Evolutionary conservation across 2,329 filamentous ascomycete species (phyloP), one percentile per base, ranked within the genome.

Genomic region (Penicillium sp.): DNA sequence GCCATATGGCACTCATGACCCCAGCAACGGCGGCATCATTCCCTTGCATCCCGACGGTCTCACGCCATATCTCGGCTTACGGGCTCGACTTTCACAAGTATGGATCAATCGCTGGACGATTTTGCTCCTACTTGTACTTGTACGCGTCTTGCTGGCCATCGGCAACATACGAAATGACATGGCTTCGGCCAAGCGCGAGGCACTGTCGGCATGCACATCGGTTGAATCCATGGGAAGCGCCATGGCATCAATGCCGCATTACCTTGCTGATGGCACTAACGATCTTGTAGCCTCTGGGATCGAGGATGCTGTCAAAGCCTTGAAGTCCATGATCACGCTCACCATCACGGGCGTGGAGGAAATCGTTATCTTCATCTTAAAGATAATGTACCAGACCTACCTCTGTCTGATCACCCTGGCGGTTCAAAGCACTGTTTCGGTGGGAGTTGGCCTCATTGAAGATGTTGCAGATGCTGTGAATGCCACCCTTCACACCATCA

Each of bases 41-140:
- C 78, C 81, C 73, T 73, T 79, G 68, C 81, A 84, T 70, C 85
- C 88, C 58, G 81, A 84, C 72, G 84, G 84, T 68, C 81, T 88
- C 67, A 96, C 91, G 59, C 93, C 94, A 57, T 97, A 97, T 72
- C 88, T 99, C 58, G 91, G 92, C 65, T 85, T 96, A 68, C 85
- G 86, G 67, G 87, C 93, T 65, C 87, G 92, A 66, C 82, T 97
- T 65, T 97, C 94, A 47, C 94, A 99, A 79, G 82, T 95, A 72
- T 96, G 93, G 91, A 86, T 99, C 77, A 97, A 99, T 79, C 85
- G 89, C 73, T 99, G 94, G 94, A 97, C 94, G 36, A 80, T 97
- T 54, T 81, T 99, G 44, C 80, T 97, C 44, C 73, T 96, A 53
- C 85, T 99, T 49, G 86, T 97, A 51, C 85, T 99, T 47, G 83